phyloP scores from a whole-genome alignment of 495 filamentous ascomycete species.

The Xylaria curta region DNA sequence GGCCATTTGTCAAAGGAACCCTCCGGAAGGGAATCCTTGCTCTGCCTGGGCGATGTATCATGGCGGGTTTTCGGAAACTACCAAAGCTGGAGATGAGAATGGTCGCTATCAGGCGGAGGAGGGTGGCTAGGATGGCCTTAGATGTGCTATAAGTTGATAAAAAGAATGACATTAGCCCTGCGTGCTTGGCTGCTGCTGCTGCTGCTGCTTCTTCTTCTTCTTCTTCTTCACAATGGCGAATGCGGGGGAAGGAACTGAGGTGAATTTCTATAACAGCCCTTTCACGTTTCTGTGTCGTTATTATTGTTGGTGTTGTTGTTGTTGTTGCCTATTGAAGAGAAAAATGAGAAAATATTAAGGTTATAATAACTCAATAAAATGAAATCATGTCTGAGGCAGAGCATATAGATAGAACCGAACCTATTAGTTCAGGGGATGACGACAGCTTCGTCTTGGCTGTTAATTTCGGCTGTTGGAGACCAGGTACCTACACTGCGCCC shows the following conservation, averaged over 20 bases:
- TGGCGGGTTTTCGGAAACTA: slow-evolving; percentile 17
- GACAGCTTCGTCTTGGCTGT: not conserved
- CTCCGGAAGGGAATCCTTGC: slow-evolving; percentile 29
- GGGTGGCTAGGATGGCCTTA: not conserved
- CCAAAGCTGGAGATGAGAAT: slow-evolving; percentile 8
- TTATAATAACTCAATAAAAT: not conserved
- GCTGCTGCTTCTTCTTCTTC: not conserved
- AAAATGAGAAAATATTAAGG: not conserved
- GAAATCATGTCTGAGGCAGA: not conserved
- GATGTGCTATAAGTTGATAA: not conserved
- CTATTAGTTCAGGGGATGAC: not conserved
- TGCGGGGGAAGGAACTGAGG: not conserved
- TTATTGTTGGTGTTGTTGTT: too few species aligned
- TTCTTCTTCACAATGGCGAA: not conserved
- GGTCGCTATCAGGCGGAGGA: not conserved
- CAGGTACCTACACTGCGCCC: not conserved
- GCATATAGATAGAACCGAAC: not conserved
- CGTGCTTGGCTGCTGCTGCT: not conserved
- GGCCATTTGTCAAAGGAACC: slow-evolving; percentile 17
- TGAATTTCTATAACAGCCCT: not conserved
- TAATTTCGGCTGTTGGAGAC: not conserved
- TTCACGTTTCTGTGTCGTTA: not conserved
- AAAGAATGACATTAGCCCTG: not conserved
- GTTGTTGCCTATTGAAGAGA: not conserved
- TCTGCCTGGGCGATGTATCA: slow-evolving; percentile 32